Evolutionary conservation across 1,284 basidiomycete genomes (phyloP).

Genomic region (Wallemia ichthyophaga): DNA sequence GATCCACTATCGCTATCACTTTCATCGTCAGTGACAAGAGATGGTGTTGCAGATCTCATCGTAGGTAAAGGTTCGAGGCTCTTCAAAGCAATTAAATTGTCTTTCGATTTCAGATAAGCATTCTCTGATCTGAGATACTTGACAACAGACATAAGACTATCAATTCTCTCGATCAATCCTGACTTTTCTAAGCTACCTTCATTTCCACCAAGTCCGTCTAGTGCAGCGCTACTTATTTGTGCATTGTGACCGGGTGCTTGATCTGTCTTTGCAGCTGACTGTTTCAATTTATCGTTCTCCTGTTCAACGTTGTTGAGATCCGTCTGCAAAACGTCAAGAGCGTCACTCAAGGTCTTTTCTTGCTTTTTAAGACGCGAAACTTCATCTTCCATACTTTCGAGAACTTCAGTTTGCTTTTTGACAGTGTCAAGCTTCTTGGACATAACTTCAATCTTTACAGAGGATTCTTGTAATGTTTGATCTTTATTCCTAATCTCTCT

Average conservation of each 20-base stretch:
- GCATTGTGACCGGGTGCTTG: not conserved
- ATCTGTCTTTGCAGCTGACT: constrained; percentile 7
- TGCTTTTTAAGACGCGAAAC: constrained; percentile 52
- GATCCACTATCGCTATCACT: not conserved
- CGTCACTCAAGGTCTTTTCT: constrained; percentile 64
- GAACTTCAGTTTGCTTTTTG: constrained; percentile 59
- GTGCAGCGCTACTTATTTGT: constrained; percentile 19
- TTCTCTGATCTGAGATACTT: constrained; percentile 75
- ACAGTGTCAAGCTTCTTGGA: constrained; percentile 66
- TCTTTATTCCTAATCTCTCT: constrained; percentile 56
- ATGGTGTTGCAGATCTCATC: constrained; percentile 6
- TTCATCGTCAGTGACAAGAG: not conserved
- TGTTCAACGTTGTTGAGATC: constrained; percentile 63
- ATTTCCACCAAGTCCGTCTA: constrained; percentile 30
- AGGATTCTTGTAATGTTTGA: constrained; percentile 57
- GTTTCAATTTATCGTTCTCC: constrained; percentile 55
- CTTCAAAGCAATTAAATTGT: constrained; percentile 50
- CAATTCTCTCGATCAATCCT: constrained; percentile 56
- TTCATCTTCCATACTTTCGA: constrained; percentile 48
- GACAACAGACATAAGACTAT: constrained; percentile 61
- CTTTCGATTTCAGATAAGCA: constrained; percentile 61
- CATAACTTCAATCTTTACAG: constrained; percentile 79
- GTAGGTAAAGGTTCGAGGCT: constrained; percentile 30
- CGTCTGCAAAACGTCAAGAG: constrained; percentile 65
- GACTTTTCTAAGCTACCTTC: constrained; percentile 57